phyloP scores from a whole-genome alignment of 441 rosid species.

The Populus hybrid region DNA sequence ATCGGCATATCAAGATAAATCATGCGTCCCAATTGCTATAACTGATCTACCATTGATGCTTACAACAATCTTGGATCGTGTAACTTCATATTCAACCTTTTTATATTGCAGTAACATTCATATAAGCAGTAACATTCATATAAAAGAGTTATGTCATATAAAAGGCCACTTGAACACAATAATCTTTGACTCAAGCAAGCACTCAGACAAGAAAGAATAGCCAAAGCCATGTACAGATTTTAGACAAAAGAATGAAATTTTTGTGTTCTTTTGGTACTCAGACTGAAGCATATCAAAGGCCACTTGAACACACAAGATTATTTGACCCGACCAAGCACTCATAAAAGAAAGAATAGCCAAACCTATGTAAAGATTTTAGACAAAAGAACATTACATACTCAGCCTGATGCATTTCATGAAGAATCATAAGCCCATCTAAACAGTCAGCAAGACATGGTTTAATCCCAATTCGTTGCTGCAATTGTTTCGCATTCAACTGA shows the following conservation, averaged over 20 bases:
- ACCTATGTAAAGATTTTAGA: not conserved
- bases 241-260: not conserved
- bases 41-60: not conserved
- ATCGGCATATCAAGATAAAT: not conserved
- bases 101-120: not conserved
- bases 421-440: conserved; percentile 63
- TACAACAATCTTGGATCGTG: not conserved
- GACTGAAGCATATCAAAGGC: conserved; percentile 55
- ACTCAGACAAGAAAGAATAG: not conserved
- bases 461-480: conserved; percentile 57
- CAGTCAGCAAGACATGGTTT: conserved; percentile 71
- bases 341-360: not conserved
- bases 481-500: conserved; percentile 39
- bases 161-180: not conserved
- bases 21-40: not conserved
- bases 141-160: not conserved
- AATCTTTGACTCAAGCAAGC: not conserved
- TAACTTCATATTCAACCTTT: not conserved
- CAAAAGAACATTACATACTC: conserved; percentile 41
- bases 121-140: not conserved
- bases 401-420: conserved; percentile 64
- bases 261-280: conserved; percentile 38
- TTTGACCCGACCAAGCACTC: not conserved
- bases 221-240: not conserved
- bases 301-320: not conserved